Conservation (phyloP, 352 stramenopile species). For the Phytophthora europaea region DNA sequence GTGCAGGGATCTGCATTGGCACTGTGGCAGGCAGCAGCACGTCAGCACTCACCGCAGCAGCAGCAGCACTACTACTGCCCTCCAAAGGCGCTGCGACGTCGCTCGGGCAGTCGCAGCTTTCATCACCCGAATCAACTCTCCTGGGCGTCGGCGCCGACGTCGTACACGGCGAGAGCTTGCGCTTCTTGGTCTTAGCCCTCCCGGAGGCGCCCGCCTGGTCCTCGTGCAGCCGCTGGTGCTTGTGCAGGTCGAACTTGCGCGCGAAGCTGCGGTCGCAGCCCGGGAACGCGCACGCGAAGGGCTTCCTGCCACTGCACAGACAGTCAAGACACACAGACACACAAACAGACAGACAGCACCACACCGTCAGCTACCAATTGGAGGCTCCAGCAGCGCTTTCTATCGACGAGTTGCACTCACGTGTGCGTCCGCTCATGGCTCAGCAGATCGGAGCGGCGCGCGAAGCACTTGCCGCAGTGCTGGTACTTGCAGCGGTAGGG, state of each 20-base stretch:
- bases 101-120: slow-evolving; percentile 42
- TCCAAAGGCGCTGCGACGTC: slow-evolving; percentile 31
- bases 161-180: slow-evolving; percentile 35
- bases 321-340: not conserved
- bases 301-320: slow-evolving; percentile 62
- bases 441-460: slow-evolving; percentile 75
- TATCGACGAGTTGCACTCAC: slow-evolving; percentile 23
- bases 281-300: slow-evolving; percentile 63
- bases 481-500: slow-evolving; percentile 69
- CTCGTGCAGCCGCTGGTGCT: slow-evolving; percentile 73
- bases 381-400: slow-evolving; percentile 11
- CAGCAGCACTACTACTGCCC: slow-evolving; percentile 6
- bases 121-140: slow-evolving; percentile 22
- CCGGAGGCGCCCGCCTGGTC: slow-evolving; percentile 21
- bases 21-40: slow-evolving; percentile 22
- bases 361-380: not conserved
- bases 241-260: slow-evolving; percentile 76
- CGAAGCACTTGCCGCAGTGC: slow-evolving; percentile 70
- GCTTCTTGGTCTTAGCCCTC: slow-evolving; percentile 46
- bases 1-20: slow-evolving; percentile 9
- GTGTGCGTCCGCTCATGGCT: slow-evolving; percentile 82
- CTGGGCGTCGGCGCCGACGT: slow-evolving; percentile 3
- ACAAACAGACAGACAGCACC: not conserved
- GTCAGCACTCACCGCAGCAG: slow-evolving; percentile 18
- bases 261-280: slow-evolving; percentile 64